Evolutionary conservation across 163 green algal species (phyloP).

Genomic region (Scenedesmus sp.): DNA sequence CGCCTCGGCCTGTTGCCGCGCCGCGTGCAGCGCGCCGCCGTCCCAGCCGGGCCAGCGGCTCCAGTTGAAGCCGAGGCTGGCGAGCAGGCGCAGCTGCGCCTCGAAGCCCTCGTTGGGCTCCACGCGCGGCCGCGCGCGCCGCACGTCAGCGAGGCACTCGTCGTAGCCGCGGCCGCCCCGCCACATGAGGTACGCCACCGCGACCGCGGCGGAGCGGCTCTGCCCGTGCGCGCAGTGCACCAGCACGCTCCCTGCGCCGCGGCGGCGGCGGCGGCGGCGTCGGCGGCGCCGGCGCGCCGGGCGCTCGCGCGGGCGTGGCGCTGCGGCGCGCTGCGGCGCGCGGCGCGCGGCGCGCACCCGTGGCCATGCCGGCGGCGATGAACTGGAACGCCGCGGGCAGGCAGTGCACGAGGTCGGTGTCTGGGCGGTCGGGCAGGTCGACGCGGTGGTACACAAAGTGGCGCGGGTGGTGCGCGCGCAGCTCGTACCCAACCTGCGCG

Average conservation of each 20-base stretch:
- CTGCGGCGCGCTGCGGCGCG: too few relatives aligned
- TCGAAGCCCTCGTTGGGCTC: conserved; percentile 39
- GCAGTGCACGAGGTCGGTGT: conserved; percentile 13
- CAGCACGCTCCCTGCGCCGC: conserved; percentile 49
- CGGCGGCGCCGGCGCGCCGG: background rate
- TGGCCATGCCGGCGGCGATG: conserved; percentile 6
- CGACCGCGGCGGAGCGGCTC: conserved; percentile 51
- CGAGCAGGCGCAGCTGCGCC: conserved; percentile 44
- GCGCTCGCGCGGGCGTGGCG: background rate
- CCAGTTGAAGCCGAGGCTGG: conserved; percentile 1
- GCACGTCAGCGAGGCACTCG: background rate
- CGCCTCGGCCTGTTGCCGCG: conserved; percentile 86
- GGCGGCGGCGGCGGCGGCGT: too few relatives aligned
- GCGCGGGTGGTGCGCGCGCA: conserved; percentile 2
- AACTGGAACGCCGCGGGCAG: conserved; percentile 36
- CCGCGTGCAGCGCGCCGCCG: conserved; percentile 64
- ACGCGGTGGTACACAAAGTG: background rate
- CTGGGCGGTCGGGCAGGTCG: background rate
- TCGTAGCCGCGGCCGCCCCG: background rate
- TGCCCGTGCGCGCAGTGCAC: conserved; percentile 62
- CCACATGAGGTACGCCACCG: conserved; percentile 62
- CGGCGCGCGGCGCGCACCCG: background rate
- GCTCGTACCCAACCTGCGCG: conserved; percentile 3
- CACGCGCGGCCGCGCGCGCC: background rate
- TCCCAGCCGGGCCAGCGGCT: conserved; percentile 9